Percentiles rank a stretch among this genome's conserved stretches.
These are phyloP conservation scores for Xylaria arbuscula DNA, from an alignment of 2,329 filamentous ascomycete species.

Conservation along the genomic window DNA sequence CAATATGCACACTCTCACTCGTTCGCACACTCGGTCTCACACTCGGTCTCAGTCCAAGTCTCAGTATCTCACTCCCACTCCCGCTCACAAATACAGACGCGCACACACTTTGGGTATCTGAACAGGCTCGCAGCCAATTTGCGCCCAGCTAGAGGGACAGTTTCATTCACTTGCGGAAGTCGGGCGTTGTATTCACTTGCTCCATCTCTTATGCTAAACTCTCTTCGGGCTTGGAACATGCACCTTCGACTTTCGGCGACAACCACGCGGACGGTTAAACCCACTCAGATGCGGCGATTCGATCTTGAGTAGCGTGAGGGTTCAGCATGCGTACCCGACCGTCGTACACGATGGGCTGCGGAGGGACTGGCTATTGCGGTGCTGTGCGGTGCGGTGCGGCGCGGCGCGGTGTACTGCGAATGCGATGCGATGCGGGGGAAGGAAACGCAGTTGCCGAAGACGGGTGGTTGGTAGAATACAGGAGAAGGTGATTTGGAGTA, in stretches of 20 bases:
- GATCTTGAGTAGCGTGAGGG: background rate
- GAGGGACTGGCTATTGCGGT: slow-evolving; percentile 8
- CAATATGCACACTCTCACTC: background rate
- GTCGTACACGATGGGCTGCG: slow-evolving; percentile 30
- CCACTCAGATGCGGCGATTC: background rate
- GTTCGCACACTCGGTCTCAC: background rate
- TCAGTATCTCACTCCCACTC: background rate
- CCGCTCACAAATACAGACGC: background rate
- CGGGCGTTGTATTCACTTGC: slow-evolving; percentile 28
- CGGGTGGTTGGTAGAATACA: slow-evolving; percentile 7
- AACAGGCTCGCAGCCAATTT: slow-evolving; percentile 2
- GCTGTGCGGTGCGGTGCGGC: slow-evolving; percentile 28
- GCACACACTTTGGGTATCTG: slow-evolving; percentile 4
- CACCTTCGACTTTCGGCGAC: slow-evolving; percentile 1
- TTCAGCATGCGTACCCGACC: slow-evolving; percentile 26
- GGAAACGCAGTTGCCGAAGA: slow-evolving; percentile 28
- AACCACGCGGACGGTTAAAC: background rate
- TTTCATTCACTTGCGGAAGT: slow-evolving; percentile 33
- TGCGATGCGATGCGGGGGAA: slow-evolving; percentile 30
- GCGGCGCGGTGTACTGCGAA: slow-evolving; percentile 22
- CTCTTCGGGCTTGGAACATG: background rate
- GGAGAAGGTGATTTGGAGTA: slow-evolving; percentile 7
- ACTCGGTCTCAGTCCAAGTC: background rate
- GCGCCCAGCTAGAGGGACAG: slow-evolving; percentile 26
- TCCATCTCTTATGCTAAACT: slow-evolving; percentile 34